phyloP scores from a whole-genome alignment of 768 basidiomycete species.

The Exidia glandulosa region DNA sequence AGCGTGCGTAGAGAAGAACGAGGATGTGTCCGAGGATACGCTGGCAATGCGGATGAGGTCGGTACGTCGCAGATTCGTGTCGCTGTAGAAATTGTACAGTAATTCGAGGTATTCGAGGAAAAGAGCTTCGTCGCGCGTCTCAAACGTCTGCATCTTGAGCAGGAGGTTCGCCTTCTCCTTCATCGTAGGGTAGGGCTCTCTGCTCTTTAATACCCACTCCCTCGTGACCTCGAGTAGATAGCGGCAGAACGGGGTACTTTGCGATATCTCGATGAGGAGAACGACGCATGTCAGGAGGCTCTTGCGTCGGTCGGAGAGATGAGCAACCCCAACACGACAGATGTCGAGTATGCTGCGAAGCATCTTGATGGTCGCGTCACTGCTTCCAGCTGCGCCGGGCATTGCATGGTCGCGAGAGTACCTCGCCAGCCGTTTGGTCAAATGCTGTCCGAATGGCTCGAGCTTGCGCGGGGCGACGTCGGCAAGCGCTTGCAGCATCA shows the following conservation, averaged over 20 bases:
- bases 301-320: constrained; percentile 78
- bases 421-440: constrained; percentile 78
- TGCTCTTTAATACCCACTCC: constrained; percentile 81
- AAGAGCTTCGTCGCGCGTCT: constrained; percentile 65
- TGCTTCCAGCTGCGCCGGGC: constrained; percentile 31
- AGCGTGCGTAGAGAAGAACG: no score
- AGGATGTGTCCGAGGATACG: no score
- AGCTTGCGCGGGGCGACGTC: constrained; percentile 72
- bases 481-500: constrained; percentile 81
- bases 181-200: constrained; percentile 80
- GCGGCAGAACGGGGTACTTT: constrained; percentile 63
- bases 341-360: constrained; percentile 79
- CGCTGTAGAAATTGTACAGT: constrained; percentile 90
- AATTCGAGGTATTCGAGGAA: constrained; percentile 79
- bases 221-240: constrained; percentile 79
- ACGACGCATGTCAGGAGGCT: constrained; percentile 68
- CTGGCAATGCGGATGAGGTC: no score
- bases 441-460: constrained; percentile 59
- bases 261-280: constrained; percentile 82
- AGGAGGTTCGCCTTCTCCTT: constrained; percentile 90
- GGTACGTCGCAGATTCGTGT: constrained; percentile 72
- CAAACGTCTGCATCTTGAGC: constrained; percentile 78
- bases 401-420: constrained; percentile 81
- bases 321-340: constrained; percentile 65
- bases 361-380: constrained; percentile 50